Percentiles rank a stretch among this genome's conserved stretches.
Conservation (phyloP, 2,329 filamentous ascomycete species). For the Cladosporium phlei region DNA sequence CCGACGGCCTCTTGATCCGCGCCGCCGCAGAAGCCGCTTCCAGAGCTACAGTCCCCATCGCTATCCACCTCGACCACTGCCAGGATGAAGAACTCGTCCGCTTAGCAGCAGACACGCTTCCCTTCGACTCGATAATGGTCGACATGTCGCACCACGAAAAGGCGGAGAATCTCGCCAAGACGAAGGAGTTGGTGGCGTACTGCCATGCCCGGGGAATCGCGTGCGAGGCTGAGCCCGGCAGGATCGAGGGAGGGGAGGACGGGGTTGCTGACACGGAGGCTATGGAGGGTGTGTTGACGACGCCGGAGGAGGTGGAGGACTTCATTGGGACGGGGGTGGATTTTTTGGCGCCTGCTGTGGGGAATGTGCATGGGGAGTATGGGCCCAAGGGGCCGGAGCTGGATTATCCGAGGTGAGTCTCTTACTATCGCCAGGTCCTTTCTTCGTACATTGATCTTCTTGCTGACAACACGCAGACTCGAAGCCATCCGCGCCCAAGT, state of each 20-base stretch:
- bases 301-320: constrained; percentile 24
- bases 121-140: constrained; percentile 32
- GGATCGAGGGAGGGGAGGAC: constrained; percentile 33
- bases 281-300: constrained; percentile 26
- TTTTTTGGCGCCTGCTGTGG: constrained; percentile 30
- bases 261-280: constrained; percentile 28
- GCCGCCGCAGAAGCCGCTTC: constrained; percentile 22
- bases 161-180: constrained; percentile 28
- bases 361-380: constrained; percentile 31
- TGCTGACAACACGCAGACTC: constrained; percentile 26
- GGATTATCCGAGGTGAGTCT: constrained; percentile 22
- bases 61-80: constrained; percentile 29
- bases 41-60: constrained; percentile 24
- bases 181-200: constrained; percentile 25
- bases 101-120: constrained; percentile 18
- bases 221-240: constrained; percentile 30
- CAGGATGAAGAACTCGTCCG: constrained; percentile 21
- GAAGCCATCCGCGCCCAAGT: constrained; percentile 32
- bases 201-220: constrained; percentile 28
- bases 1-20: constrained; percentile 23
- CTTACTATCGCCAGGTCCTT: not conserved
- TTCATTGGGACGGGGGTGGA: constrained; percentile 30
- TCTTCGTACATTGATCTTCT: not conserved
- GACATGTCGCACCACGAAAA: constrained; percentile 33
- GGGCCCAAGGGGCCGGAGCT: constrained; percentile 30